A percentile compares a stretch with the other conserved stretches of the same genome.
Conservation (phyloP, 2,329 filamentous ascomycete genomes). For the Botrytis fragariae region DNA sequence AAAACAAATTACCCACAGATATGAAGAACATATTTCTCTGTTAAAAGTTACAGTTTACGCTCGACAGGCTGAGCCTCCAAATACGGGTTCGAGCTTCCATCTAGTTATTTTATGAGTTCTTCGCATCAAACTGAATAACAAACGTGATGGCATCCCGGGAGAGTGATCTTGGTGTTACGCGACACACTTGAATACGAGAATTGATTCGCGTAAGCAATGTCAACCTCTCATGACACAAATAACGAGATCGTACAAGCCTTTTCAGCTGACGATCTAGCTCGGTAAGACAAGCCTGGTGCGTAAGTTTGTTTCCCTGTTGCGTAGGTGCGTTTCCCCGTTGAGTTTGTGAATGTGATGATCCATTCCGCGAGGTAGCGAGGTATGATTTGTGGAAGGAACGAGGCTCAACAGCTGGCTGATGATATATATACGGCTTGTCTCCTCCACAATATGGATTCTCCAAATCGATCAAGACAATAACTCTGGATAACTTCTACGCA, state of each 20-base stretch:
- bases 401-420: neutral
- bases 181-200: constrained; percentile 6
- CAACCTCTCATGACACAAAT: neutral
- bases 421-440: neutral
- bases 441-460: neutral
- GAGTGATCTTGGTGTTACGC: neutral
- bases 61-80: neutral
- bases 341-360: constrained; percentile 9
- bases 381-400: constrained; percentile 9
- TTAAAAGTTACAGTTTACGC: neutral
- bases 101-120: neutral
- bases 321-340: neutral
- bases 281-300: neutral
- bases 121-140: neutral
- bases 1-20: neutral
- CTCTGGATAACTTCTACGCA: neutral
- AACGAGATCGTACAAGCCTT: neutral
- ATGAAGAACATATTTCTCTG: neutral
- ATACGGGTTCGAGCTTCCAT: neutral
- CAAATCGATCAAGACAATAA: neutral
- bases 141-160: neutral
- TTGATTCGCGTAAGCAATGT: neutral
- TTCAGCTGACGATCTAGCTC: neutral
- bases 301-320: neutral
- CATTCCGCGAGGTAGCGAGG: constrained; percentile 9